phyloP scores from a whole-genome alignment of 305 asterid species.

The Solanum hybrid region DNA sequence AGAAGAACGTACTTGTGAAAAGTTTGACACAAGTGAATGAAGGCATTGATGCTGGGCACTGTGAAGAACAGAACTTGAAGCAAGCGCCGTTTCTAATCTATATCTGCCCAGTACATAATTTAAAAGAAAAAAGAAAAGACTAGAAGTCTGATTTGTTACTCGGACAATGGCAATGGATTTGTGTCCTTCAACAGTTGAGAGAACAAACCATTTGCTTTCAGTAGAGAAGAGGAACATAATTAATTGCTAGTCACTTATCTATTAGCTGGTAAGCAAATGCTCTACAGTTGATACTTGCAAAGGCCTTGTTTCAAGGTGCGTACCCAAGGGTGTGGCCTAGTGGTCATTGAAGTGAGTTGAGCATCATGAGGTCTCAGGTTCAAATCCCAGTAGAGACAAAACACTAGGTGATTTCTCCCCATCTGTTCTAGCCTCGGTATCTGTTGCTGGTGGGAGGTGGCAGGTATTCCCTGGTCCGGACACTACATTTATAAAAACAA shows the following conservation, averaged over 20 bases:
- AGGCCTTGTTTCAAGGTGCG: neutral
- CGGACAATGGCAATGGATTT: neutral
- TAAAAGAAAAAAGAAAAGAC: neutral
- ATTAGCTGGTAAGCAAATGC: neutral
- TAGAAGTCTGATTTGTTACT: neutral
- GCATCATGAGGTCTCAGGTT: neutral
- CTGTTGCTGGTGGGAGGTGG: neutral
- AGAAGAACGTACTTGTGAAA: neutral
- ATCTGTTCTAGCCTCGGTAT: neutral
- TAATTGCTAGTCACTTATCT: neutral
- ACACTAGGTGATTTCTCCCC: neutral
- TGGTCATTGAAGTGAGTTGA: neutral
- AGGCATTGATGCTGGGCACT: neutral
- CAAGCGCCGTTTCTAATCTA: neutral
- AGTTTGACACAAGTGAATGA: neutral
- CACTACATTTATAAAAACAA: neutral
- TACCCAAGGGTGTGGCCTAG: neutral
- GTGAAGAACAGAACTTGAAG: neutral
- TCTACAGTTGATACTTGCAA: neutral
- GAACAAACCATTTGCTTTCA: neutral
- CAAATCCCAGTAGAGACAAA: neutral
- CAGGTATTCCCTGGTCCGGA: neutral
- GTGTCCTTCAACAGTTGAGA: neutral
- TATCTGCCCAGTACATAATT: neutral
- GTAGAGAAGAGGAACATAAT: neutral